Base-by-base conservation (phyloP, 2,329 filamentous ascomycete genomes). In the Dothideomycetes sp. region DNA sequence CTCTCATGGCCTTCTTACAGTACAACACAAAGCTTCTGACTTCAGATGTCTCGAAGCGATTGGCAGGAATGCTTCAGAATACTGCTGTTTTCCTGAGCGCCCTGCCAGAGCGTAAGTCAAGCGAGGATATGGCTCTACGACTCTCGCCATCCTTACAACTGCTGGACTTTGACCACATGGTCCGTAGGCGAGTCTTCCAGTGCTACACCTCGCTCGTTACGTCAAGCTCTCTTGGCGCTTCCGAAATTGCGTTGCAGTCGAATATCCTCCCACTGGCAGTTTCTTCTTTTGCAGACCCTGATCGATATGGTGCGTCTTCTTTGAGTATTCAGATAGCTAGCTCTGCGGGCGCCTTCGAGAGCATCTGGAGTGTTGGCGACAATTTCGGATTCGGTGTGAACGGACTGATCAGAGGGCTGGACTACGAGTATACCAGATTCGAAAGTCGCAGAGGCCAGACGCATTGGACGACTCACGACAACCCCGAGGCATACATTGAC, bases 331-430 rank as follows among this genome's bases (percentile, higher is more conserved):
- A 88, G 0, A 95, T 98, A 52, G 89, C 89, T 14, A 91, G 81
- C 49, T 84, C 88, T 12, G 84, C 87, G 1, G 86, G 84, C 4
- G 83, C 79, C 3, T 95, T 96, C 53, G 91, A 98, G 52, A 88
- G 79, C 1, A 77, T 98, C 30, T 98, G 91, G 91, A 89, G 96
- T 46, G 76, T 94, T 5, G 83, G 80, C 7, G 91, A 98, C 58
- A 96, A 96, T 54, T 88, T 81, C 51, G 89, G 88, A 1, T 96
- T 94, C 59, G 91, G 93, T 3, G 81, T 98, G 12, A 94, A 85
- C 8, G 85, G 88, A 1, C 66, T 96, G 16, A 79, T 94, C 1
- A 72, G 76, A 16, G 84, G 86, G 0, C 87, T 91, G 55, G 75
- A 81, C 38, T 69, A 87, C 14, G 77, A 73, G 50, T 75, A 72